Conservation (phyloP, 139 green algal species). For the Chlamydomonas sp. region DNA sequence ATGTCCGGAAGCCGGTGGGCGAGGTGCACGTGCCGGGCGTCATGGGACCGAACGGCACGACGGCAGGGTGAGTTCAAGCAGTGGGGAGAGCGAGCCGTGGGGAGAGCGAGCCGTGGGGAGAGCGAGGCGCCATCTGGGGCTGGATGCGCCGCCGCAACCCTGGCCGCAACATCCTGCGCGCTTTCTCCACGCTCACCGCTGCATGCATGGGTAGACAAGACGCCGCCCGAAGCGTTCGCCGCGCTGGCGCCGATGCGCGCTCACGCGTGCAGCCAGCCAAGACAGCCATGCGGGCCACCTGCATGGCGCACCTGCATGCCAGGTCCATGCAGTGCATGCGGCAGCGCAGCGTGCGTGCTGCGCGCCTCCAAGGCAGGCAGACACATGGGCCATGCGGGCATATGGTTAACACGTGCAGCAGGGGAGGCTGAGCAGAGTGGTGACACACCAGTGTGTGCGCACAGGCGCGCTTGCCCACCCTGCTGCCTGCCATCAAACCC, state of each 20-base stretch:
- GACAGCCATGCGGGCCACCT: too few species aligned
- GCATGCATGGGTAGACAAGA: neutral
- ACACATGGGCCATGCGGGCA: neutral
- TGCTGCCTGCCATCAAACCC: neutral
- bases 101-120: neutral
- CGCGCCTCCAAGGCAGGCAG: too few species aligned
- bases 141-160: too few species aligned
- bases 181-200: neutral
- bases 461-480: too few species aligned
- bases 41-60: conserved; percentile 62
- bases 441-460: neutral
- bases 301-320: too few species aligned
- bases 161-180: neutral
- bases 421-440: neutral
- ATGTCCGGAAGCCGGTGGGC: conserved; percentile 53
- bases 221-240: neutral
- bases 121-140: too few species aligned
- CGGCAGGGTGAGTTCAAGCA: conserved; percentile 38
- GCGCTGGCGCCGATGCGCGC: too few species aligned
- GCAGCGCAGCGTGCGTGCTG: too few species aligned
- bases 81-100: neutral
- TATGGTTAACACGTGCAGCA: neutral
- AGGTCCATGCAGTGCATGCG: neutral
- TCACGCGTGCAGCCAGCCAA: too few species aligned
- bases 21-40: conserved; percentile 51